Evolutionary conservation across 768 basidiomycete genomes (phyloP).

Genomic region (Suillus discolor): DNA sequence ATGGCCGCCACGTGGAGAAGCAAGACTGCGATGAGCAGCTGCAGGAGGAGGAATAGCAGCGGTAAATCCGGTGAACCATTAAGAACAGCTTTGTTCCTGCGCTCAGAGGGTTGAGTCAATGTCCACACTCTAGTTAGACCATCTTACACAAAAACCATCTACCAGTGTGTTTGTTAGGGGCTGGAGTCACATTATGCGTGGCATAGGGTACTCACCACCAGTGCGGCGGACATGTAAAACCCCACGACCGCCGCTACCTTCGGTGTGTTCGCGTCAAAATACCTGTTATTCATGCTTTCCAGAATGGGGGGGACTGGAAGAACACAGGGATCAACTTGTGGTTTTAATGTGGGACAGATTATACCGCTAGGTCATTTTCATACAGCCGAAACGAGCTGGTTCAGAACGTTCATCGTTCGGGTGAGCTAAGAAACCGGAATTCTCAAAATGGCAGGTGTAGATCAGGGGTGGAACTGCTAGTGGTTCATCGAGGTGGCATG

Average conservation of each 20-base stretch:
- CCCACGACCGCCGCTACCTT: constrained; percentile 71
- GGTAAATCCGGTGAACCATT: constrained; percentile 68
- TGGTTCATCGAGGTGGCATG: not conserved
- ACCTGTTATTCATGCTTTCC: constrained; percentile 17
- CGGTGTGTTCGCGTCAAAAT: constrained; percentile 37
- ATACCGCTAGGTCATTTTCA: not conserved
- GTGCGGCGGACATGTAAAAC: constrained; percentile 79
- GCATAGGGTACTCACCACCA: constrained; percentile 54
- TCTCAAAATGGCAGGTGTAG: not conserved
- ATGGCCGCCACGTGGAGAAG: constrained; percentile 59
- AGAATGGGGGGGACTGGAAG: constrained; percentile 2
- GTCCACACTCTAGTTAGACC: not conserved
- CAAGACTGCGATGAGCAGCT: constrained; percentile 68
- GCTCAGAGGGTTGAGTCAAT: constrained; percentile 3
- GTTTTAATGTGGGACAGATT: constrained; percentile 1
- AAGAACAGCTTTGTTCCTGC: constrained; percentile 76
- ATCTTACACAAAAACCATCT: constrained; percentile 55
- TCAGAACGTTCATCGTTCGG: not conserved
- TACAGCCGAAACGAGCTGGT: not conserved
- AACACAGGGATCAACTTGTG: not conserved
- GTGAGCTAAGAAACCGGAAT: not conserved
- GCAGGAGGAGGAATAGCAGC: constrained; percentile 65
- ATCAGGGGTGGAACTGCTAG: not conserved
- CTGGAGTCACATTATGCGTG: constrained; percentile 4
- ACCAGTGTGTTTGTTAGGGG: constrained; percentile 6